Evolutionary conservation across 169 alveolate genomes (phyloP).

Genomic region (Babesia bigemina): DNA sequence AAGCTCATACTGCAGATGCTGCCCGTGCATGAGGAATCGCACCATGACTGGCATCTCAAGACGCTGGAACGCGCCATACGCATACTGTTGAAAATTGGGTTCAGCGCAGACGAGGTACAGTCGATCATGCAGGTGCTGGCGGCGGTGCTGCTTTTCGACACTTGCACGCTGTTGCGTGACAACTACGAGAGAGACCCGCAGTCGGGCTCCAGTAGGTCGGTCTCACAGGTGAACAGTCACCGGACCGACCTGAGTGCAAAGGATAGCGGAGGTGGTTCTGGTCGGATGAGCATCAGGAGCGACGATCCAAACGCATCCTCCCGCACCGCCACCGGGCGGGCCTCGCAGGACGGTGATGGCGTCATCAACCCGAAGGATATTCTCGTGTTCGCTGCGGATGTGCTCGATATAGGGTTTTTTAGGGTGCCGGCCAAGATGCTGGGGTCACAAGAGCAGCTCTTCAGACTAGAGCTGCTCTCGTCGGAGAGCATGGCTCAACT

Average conservation of each 20-base stretch:
- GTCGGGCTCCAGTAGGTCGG: not conserved
- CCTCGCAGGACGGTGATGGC: not conserved
- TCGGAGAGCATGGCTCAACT: slow-evolving; percentile 2
- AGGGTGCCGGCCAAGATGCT: slow-evolving; percentile 23
- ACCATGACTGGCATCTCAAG: slow-evolving; percentile 18
- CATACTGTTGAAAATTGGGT: slow-evolving; percentile 37
- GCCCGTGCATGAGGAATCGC: slow-evolving; percentile 49
- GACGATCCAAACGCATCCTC: not conserved
- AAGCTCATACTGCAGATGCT: slow-evolving; percentile 15
- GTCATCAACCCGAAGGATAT: slow-evolving; percentile 40
- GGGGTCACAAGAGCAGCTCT: slow-evolving; percentile 35
- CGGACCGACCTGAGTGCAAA: not conserved
- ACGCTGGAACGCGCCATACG: slow-evolving; percentile 12
- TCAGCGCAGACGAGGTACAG: slow-evolving; percentile 33
- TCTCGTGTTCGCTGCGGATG: slow-evolving; percentile 37
- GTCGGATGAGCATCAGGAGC: not conserved
- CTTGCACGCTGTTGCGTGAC: slow-evolving; percentile 1
- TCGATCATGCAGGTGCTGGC: slow-evolving; percentile 30
- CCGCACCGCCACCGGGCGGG: not conserved
- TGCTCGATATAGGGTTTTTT: slow-evolving; percentile 24
- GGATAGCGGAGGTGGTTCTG: not conserved
- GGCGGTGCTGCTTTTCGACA: slow-evolving; percentile 42
- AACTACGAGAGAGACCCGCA: not conserved
- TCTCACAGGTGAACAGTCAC: too few species aligned
- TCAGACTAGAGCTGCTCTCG: slow-evolving; percentile 32